Conservation (phyloP, 2,329 filamentous ascomycete genomes). For the Fusarium sp. region DNA sequence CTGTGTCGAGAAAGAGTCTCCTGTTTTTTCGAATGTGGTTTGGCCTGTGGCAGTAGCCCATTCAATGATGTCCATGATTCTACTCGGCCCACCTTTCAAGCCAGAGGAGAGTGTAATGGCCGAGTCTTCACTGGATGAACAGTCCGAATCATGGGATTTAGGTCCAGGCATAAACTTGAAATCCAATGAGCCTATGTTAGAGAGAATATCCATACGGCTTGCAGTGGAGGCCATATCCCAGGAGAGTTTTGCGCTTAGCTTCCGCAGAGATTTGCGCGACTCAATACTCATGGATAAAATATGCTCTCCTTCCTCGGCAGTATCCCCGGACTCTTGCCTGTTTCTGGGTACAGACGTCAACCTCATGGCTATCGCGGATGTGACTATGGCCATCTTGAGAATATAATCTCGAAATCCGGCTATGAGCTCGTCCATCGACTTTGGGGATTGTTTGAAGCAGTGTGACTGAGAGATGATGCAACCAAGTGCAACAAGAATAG, state of each 20-base stretch:
- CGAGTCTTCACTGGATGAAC: constrained; percentile 21
- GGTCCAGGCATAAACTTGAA: constrained; percentile 32
- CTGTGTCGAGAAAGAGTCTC: neutral
- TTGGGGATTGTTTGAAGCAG: neutral
- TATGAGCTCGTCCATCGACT: constrained; percentile 10
- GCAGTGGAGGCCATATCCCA: constrained; percentile 10
- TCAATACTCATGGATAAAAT: neutral
- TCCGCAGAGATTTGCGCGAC: neutral
- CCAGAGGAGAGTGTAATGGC: constrained; percentile 19
- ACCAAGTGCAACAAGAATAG: constrained; percentile 13
- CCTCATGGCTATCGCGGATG: constrained; percentile 22
- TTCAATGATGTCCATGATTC: constrained; percentile 23
- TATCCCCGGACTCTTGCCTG: constrained; percentile 2
- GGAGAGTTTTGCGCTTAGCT: constrained; percentile 6
- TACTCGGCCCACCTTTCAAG: constrained; percentile 5
- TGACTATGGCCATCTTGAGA: constrained; percentile 15
- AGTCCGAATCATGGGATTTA: constrained; percentile 11
- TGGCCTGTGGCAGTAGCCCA: constrained; percentile 8
- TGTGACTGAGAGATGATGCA: constrained; percentile 14
- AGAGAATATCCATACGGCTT: constrained; percentile 7
- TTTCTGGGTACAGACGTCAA: neutral
- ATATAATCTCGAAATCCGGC: constrained; percentile 26
- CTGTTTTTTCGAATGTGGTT: constrained; percentile 2
- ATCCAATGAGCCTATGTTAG: constrained; percentile 10
- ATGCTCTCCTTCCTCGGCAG: constrained; percentile 13